phyloP scores from a whole-genome alignment of 805 yeast species.

The Candida parachauliodes region DNA sequence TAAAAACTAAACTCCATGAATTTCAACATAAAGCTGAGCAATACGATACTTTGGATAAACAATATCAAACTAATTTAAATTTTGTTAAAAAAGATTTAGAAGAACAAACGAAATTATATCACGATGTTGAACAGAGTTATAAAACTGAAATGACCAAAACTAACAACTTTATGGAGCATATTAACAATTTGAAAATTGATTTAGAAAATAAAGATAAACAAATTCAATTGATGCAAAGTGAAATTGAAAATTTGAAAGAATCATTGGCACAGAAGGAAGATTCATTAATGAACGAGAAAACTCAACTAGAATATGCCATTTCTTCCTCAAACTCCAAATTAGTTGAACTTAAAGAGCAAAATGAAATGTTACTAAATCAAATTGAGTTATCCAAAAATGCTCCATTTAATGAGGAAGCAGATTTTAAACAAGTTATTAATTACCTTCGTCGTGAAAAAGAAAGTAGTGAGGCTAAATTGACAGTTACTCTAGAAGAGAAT shows the following conservation, averaged over 20 bases:
- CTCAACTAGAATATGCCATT: constrained; percentile 30
- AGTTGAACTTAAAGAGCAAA: constrained; percentile 63
- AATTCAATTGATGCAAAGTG: constrained; percentile 9
- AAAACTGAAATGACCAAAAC: constrained; percentile 53
- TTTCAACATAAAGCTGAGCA: constrained; percentile 27
- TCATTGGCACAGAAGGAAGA: constrained; percentile 17
- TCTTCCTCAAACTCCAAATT: constrained; percentile 41
- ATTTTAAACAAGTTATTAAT: constrained; percentile 47
- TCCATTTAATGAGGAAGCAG: constrained; percentile 11
- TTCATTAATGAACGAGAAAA: constrained; percentile 18
- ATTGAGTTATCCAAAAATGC: constrained; percentile 38
- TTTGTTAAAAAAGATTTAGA: constrained; percentile 28
- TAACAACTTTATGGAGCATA: constrained; percentile 44
- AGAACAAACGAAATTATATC: constrained; percentile 44
- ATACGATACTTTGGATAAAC: constrained; percentile 30
- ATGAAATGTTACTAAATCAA: constrained; percentile 64
- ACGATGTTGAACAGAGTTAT: constrained; percentile 51
- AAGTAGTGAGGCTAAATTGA: constrained; percentile 52
- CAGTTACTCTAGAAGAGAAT: constrained; percentile 45
- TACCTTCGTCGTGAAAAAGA: constrained; percentile 76
- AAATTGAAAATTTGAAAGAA: constrained; percentile 11
- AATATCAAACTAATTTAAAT: constrained; percentile 27
- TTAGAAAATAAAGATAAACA: constrained; percentile 14
- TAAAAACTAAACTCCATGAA: constrained; percentile 22
- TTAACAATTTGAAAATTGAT: constrained; percentile 16